Conservation (phyloP, 805 yeast genomes). For the Candida nemodendra region DNA sequence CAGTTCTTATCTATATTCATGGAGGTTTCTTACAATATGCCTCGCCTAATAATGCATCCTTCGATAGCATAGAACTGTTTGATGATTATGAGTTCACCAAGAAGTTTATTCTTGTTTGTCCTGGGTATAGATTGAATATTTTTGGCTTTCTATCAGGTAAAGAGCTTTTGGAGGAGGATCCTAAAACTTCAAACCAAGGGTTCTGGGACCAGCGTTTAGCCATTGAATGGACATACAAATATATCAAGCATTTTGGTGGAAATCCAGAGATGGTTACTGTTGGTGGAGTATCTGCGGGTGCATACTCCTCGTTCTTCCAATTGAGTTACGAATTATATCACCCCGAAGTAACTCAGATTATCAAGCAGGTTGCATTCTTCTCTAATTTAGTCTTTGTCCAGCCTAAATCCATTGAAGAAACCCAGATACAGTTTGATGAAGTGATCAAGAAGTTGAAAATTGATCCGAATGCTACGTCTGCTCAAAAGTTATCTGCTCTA, state of each 20-base stretch:
- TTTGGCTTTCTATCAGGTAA: constrained; percentile 37
- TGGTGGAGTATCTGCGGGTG: constrained; percentile 50
- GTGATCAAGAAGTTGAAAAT: constrained; percentile 25
- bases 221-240: constrained; percentile 43
- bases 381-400: constrained; percentile 39
- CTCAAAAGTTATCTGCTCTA: constrained; percentile 5
- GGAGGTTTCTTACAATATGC: constrained; percentile 45
- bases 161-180: constrained; percentile 37
- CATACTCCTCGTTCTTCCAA: constrained; percentile 41
- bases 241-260: constrained; percentile 47
- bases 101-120: constrained; percentile 37
- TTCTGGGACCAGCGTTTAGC: constrained; percentile 49
- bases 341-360: constrained; percentile 38
- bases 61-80: constrained; percentile 25
- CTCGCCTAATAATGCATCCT: constrained; percentile 25
- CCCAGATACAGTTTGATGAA: constrained; percentile 38
- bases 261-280: constrained; percentile 41
- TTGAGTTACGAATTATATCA: constrained; percentile 42
- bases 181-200: constrained; percentile 34
- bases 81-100: constrained; percentile 28
- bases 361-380: constrained; percentile 35
- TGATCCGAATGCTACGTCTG: background rate
- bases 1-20: constrained; percentile 40
- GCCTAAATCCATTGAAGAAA: constrained; percentile 38
- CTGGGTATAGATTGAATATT: constrained; percentile 42